Percentiles rank a stretch among this genome's conserved stretches.
phyloP scores from a whole-genome alignment of 176 grass and related monocot genomes.

The Sorghum bicolor region DNA sequence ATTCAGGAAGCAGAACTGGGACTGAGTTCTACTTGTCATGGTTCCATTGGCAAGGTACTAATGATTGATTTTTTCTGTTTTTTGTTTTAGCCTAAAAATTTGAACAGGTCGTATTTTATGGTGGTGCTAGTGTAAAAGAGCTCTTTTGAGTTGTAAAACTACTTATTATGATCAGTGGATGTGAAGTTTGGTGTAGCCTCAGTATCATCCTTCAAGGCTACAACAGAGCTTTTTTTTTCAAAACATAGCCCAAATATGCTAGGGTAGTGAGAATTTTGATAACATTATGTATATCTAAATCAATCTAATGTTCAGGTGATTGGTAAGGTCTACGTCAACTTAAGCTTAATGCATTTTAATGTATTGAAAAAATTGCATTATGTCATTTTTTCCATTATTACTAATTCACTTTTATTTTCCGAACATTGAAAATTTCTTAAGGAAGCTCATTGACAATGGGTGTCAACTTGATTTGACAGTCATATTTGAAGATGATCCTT shows the following conservation, averaged over 20 bases:
- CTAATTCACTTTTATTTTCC: not conserved
- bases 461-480: not conserved
- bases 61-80: not conserved
- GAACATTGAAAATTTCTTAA: not conserved
- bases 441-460: not conserved
- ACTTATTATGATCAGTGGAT: not conserved
- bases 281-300: not conserved
- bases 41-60: not conserved
- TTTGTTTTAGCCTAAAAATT: not conserved
- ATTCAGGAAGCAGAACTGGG: not conserved
- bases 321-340: not conserved
- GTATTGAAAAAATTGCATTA: not conserved
- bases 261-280: not conserved
- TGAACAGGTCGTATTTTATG: not conserved
- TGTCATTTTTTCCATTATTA: not conserved
- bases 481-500: not conserved
- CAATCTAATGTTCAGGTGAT: not conserved
- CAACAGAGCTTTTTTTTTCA: not conserved
- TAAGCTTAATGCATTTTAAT: not conserved
- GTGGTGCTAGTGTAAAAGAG: not conserved
- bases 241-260: not conserved
- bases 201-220: not conserved
- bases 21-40: not conserved
- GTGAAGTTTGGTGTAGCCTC: not conserved
- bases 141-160: not conserved